These are phyloP conservation scores for Pythium apleroticum DNA, from an alignment of 352 stramenopile species.

Conservation along the genomic window DNA sequence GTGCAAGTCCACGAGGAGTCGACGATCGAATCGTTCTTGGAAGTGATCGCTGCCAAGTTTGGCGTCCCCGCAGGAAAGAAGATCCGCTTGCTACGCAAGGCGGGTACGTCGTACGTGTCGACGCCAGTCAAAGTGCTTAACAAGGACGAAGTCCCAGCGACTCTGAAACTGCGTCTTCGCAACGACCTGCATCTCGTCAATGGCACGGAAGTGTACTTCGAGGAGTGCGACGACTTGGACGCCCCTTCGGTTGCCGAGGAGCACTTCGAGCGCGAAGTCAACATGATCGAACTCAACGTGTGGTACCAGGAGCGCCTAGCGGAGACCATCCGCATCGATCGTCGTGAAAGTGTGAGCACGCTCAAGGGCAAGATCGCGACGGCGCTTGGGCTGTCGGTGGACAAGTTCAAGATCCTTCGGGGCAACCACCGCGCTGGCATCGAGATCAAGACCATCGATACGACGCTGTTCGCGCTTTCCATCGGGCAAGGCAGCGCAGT, in stretches of 20 bases:
- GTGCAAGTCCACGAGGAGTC: constrained; percentile 67
- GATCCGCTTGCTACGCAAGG: constrained; percentile 73
- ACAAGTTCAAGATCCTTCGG: constrained; percentile 79
- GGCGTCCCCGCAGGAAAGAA: constrained; percentile 34
- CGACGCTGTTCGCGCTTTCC: constrained; percentile 70
- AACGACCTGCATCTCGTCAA: constrained; percentile 70
- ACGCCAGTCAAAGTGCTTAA: constrained; percentile 72
- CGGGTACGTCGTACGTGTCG: constrained; percentile 58
- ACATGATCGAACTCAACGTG: constrained; percentile 79
- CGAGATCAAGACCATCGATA: constrained; percentile 82
- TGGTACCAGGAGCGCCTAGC: constrained; percentile 48
- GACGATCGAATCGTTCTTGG: constrained; percentile 49
- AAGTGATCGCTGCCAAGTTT: constrained; percentile 58
- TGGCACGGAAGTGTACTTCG: constrained; percentile 72
- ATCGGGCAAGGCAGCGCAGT: constrained; percentile 70
- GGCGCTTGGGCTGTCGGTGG: constrained; percentile 42
- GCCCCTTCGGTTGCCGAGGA: constrained; percentile 50
- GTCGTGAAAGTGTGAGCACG: constrained; percentile 56
- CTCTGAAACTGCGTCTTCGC: constrained; percentile 43
- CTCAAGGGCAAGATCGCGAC: constrained; percentile 62
- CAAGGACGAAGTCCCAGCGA: constrained; percentile 39
- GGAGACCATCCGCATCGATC: constrained; percentile 66
- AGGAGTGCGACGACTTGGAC: constrained; percentile 51
- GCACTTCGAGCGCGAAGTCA: constrained; percentile 75
- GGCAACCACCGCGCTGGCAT: constrained; percentile 65